Conservation (phyloP, 83 land plant genomes). For the Diphasiastrum complanatum region DNA sequence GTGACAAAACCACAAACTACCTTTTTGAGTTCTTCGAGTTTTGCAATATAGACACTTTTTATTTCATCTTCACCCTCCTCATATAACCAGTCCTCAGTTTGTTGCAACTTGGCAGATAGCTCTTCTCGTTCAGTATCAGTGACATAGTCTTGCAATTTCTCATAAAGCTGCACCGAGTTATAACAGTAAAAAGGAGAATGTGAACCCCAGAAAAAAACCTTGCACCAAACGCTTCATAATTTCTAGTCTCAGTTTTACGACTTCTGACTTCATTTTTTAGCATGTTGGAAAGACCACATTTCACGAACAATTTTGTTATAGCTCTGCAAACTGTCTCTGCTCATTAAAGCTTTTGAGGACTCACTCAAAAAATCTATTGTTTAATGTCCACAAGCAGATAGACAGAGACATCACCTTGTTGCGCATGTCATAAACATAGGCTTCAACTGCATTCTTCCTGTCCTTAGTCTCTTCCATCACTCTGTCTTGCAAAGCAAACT, state of each 20-base stretch:
- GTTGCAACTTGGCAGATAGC: constrained; percentile 51
- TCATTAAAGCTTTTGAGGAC: too few species aligned
- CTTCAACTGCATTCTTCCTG: constrained; percentile 80
- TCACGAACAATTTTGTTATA: too few species aligned
- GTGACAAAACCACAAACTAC: constrained; percentile 22
- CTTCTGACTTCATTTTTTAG: too few species aligned
- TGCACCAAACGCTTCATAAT: not conserved
- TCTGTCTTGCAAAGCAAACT: constrained; percentile 68
- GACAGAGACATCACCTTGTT: too few species aligned
- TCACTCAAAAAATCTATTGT: too few species aligned
- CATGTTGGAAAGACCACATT: too few species aligned
- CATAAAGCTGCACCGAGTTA: constrained; percentile 45
- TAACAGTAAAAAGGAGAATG: not conserved
- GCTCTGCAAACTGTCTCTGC: too few species aligned
- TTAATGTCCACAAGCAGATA: too few species aligned
- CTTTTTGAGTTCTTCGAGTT: constrained; percentile 70
- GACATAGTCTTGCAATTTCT: constrained; percentile 66
- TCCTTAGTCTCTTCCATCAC: constrained; percentile 85
- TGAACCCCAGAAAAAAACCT: not conserved
- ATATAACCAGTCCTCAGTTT: constrained; percentile 90
- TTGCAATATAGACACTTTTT: constrained; percentile 58
- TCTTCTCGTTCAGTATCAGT: constrained; percentile 64
- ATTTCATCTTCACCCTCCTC: constrained; percentile 96
- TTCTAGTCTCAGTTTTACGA: too few species aligned
- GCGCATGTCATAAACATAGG: constrained; percentile 81